Evolutionary conservation across 306 rosid species (phyloP), one percentile per base, ranked within the genome.

Genomic region (Prunus persica): DNA sequence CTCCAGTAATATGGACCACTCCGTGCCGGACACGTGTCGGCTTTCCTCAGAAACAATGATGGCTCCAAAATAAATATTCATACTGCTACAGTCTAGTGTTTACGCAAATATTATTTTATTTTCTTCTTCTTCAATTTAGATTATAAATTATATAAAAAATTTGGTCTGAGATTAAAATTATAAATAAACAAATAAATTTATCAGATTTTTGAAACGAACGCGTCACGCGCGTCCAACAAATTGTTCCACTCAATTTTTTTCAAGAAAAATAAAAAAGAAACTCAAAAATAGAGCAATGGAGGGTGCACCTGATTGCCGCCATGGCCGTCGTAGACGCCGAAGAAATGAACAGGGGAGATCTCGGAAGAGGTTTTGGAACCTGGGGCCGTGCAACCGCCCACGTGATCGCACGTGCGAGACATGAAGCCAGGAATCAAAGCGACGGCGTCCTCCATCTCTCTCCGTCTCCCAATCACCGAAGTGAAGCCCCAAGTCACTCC

Each of bases 241-340:
- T 45, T 11, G 20, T 13, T 12, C 56, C 38, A 46, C 20, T 3
- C n/a, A 45, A 67, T 2, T 4, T 32, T 45, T 24, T n/a, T 2
- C 3, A 2, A 18, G 6, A 62, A 12, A 38, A 34, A 16, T 3
- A 64, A 77, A 69, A 34, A 6, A 16, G 41, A 6, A 20, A 18
- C 3, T 34, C 1, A 20, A 46, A 41, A 52, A 60, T 8, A 7
- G 24, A 24, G 20, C 60, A 62, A 43, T 38, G 11, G 65, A 64
- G 62, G 66, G 45, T 22, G 63, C 49, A 87, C 97, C 94, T 91
- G 94, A 83, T 88, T 84, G 79, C 97, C 97, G 60, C 97, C 97
- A 75, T 91, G 97, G 62, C 97, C 97, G 54, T 91, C 97, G 84
- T 87, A 91, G 41, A 89, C 97, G 27, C 92, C 97, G 73, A 91